A percentile compares a stretch with the other conserved stretches of the same genome.
phyloP scores from a whole-genome alignment of 2,329 filamentous ascomycete species.

The Aspergillus sergii region DNA sequence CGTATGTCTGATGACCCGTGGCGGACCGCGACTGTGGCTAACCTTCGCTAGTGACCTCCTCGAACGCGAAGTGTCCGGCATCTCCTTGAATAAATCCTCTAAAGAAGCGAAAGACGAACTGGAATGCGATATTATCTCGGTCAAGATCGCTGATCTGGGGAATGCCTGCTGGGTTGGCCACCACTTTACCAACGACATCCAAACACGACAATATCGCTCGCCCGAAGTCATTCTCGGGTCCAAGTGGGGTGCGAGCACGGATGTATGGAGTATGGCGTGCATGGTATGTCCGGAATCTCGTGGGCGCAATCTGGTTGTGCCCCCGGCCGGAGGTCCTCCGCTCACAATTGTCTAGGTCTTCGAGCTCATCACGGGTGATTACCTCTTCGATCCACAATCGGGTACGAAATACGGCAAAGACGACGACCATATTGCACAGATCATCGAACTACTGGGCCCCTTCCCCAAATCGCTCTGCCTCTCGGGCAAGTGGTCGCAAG shows the following conservation, averaged over 20 bases:
- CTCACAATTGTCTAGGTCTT: slow-evolving; percentile 63
- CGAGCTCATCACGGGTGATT: slow-evolving; percentile 96
- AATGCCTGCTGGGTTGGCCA: slow-evolving; percentile 99
- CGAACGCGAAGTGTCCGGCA: slow-evolving; percentile 90
- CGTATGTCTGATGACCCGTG: slow-evolving; percentile 62
- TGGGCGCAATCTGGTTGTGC: neutral
- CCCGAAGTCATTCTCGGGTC: slow-evolving; percentile 95
- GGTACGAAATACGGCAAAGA: slow-evolving; percentile 99
- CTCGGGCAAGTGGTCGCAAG: slow-evolving; percentile 94
- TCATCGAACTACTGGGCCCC: slow-evolving; percentile 91
- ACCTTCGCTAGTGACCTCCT: slow-evolving; percentile 71
- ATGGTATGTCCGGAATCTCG: slow-evolving; percentile 70
- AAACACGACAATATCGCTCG: slow-evolving; percentile 94
- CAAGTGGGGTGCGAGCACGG: slow-evolving; percentile 99
- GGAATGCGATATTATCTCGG: slow-evolving; percentile 78
- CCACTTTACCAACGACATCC: slow-evolving; percentile 99
- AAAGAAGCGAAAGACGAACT: slow-evolving; percentile 31
- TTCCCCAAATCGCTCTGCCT: slow-evolving; percentile 93
- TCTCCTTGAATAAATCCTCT: slow-evolving; percentile 78
- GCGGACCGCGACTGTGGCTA: slow-evolving; percentile 6
- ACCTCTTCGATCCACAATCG: slow-evolving; percentile 96
- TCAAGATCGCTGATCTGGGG: slow-evolving; percentile 97
- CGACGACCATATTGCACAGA: slow-evolving; percentile 98
- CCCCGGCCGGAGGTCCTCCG: neutral
- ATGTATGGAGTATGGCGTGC: slow-evolving; percentile 99